Base-by-base conservation (phyloP, 1,284 basidiomycete genomes). In the Pseudozyma flocculosa region DNA sequence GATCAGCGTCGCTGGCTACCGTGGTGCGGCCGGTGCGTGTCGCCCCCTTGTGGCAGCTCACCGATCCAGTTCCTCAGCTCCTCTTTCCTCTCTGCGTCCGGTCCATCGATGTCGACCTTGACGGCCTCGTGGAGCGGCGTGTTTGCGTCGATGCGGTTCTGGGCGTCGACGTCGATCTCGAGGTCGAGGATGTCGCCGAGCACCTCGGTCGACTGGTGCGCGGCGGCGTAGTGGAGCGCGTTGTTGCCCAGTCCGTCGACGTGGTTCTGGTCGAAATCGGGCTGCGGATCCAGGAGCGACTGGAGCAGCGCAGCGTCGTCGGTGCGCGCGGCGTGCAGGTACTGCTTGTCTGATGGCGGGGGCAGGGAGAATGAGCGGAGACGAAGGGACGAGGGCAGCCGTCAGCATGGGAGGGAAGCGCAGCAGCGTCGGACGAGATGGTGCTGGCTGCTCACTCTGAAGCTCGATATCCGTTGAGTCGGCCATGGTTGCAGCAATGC, bases 51-150 rank as follows among this genome's bases (percentile, higher is more conserved):
- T n/a, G n/a, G n/a, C n/a, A n/a, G n/a, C n/a, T n/a, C n/a, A 81
- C 81, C 81, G 14, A 82, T 70, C 79, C 79, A 78, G 72, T 74
- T 77, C 26, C 89, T 82, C 9, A 85, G 79, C 38, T 86, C 85
- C 7, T 81, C 80, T 53, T 90, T 83, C 59, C 85, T 82, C 4
- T 34, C 50, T 0, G 43, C 62, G 1, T 51, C 54, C 15, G 48
- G 50, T 1, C 53, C 53, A 13, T 57, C 48, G 29, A 65, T 65
- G 15, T 63, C 65, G 50, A 87, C 80, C 53, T 80, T 78, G 17
- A 89, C 82, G 1, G 90, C 90, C 18, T 90, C 83, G 76, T 93
- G 91, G 11, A 94, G 81, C 1, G 91, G 90, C 0, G 91, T 93
- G 34, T 87, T 85, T 10, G 84, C 84, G 37, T 87, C 85, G 29